Evolutionary conservation across 1,139 yeast species (phyloP).

Genomic region (Hyphopichia burtonii): DNA sequence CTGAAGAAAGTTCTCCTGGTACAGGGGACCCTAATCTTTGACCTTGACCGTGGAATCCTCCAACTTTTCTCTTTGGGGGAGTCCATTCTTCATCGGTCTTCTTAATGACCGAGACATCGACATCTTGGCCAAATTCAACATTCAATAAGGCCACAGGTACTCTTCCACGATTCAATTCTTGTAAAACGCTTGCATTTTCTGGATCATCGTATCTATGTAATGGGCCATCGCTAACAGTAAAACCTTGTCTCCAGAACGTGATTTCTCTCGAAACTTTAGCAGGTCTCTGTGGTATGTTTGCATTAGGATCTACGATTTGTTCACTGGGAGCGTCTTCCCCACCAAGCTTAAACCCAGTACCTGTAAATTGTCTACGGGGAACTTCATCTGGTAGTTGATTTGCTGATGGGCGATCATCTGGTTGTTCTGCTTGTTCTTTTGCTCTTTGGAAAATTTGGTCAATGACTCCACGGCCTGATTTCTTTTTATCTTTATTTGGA

Average conservation of each 20-base stretch:
- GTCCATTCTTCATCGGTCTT: conserved; percentile 78
- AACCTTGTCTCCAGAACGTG: conserved; percentile 96
- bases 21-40: conserved; percentile 87
- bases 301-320: conserved; percentile 29
- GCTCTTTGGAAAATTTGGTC: conserved; percentile 49
- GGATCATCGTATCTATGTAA: conserved; percentile 90
- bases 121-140: conserved; percentile 89
- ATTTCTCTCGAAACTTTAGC: conserved; percentile 68
- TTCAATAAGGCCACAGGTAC: conserved; percentile 87
- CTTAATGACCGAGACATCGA: conserved; percentile 86
- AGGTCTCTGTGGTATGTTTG: conserved; percentile 30
- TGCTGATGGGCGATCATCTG: conserved; percentile 46
- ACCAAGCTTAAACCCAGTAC: conserved; percentile 84
- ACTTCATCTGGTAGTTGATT: conserved; percentile 12
- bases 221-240: conserved; percentile 89
- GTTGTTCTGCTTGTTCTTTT: conserved; percentile 40
- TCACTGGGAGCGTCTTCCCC: conserved; percentile 51
- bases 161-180: conserved; percentile 82
- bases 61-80: conserved; percentile 65
- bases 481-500: conserved; percentile 56
- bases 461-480: conserved; percentile 53
- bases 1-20: conserved; percentile 55
- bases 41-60: conserved; percentile 84
- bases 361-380: conserved; percentile 43
- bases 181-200: conserved; percentile 68